A percentile compares a stretch with the other conserved stretches of the same genome.
phyloP scores from a whole-genome alignment of 768 basidiomycete genomes.

The Steccherinum ochraceum region DNA sequence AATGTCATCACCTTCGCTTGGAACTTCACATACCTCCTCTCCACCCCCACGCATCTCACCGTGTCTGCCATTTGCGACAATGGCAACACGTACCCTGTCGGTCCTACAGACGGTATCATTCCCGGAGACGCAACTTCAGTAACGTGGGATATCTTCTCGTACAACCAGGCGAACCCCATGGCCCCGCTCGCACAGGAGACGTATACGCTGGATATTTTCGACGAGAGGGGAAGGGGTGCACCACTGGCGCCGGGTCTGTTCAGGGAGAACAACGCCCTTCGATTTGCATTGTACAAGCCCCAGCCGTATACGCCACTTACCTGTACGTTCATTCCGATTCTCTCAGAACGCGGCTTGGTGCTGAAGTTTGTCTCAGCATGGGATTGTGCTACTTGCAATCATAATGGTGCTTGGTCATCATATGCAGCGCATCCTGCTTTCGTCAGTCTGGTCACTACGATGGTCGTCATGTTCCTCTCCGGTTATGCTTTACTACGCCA shows the following conservation, averaged over 20 bases:
- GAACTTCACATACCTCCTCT: constrained; percentile 76
- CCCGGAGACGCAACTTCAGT: constrained; percentile 64
- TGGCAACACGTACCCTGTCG: constrained; percentile 86
- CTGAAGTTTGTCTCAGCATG: constrained; percentile 36
- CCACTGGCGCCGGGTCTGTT: constrained; percentile 57
- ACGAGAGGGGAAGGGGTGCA: constrained; percentile 68
- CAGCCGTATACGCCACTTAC: constrained; percentile 60
- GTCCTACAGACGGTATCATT: constrained; percentile 67
- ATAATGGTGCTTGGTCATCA: constrained; percentile 29
- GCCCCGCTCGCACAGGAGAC: constrained; percentile 68
- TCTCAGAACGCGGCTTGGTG: neutral
- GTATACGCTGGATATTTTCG: constrained; percentile 78
- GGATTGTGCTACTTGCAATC: constrained; percentile 45
- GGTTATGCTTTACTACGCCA: constrained; percentile 52
- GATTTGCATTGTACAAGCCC: constrained; percentile 84
- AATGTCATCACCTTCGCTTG: constrained; percentile 84
- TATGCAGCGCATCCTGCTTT: constrained; percentile 46
- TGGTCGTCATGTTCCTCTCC: constrained; percentile 62
- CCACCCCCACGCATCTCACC: constrained; percentile 68
- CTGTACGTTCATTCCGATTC: constrained; percentile 25
- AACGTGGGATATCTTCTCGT: constrained; percentile 77
- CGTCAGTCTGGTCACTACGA: constrained; percentile 45
- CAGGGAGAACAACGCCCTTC: constrained; percentile 57
- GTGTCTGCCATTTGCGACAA: constrained; percentile 80
- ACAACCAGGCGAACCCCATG: constrained; percentile 55